Base-by-base conservation (phyloP, 176 grass and related monocot genomes). In the Elaeis guineensis region DNA sequence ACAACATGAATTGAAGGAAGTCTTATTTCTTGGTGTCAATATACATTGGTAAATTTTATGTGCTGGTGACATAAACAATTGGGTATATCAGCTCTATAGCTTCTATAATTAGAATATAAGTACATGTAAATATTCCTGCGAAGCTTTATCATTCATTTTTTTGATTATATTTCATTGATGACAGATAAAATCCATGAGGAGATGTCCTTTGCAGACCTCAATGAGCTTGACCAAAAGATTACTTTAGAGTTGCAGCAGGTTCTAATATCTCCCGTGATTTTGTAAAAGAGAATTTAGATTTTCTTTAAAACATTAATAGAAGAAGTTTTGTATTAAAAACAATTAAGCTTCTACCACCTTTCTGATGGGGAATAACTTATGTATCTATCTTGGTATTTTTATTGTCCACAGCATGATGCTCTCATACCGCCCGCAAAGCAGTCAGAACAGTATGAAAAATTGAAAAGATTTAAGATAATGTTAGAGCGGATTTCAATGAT, bases 401-500 rank as follows among this genome's bases (percentile, higher is more conserved):
- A 28, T 35, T 52, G 19, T 54, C 54, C 17, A n/a, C 63, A 83
- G 58, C 28, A 84, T 62, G 86, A 90, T 60, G 72, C 5, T 66
- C 52, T 72, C 11, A 51, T 80, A 21, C 72, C 63, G 57, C 5
- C 61, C 58, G 71, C 65, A 55, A 88, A 64, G 54, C 25, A 30
- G 74, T 16, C 64, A 30, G 87, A 90, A 0, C 86, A 85, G 18
- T 74, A 85, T 62, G 86, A 90, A 6, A 96, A 53, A 63, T 76
- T 96, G 78, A 90, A 85, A 55, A 39, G 0, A 24, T 90, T 85
- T 65, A 90, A 88, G 69, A 0, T 2, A 2, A 30, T 85, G 55
- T 54, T 96, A 72, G 87, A 88, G 16, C 72, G 68, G 26, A 75
- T 35, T 49, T 69, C 90, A 50, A 28, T 71, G 5, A 1, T 85